These are phyloP conservation scores for Hortaea sp. DNA, from an alignment of 2,329 filamentous ascomycete species.

Conservation along the genomic window DNA sequence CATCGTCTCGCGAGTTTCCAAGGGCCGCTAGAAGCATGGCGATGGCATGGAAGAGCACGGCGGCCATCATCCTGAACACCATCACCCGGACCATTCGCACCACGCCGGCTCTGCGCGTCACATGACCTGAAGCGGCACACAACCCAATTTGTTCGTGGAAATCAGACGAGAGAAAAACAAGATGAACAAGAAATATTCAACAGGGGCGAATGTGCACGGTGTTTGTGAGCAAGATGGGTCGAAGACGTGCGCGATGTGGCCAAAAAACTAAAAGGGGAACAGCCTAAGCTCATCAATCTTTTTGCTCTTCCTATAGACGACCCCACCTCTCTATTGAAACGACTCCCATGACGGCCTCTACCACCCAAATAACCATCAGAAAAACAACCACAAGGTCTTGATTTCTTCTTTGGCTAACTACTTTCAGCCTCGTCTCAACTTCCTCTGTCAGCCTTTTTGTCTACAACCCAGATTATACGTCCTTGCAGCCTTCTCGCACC, in stretches of 20 bases:
- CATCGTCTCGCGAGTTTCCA: slow-evolving; percentile 47
- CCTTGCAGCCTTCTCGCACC: too few relatives aligned
- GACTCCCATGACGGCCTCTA: not conserved
- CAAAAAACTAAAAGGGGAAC: not conserved
- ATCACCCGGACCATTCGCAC: not conserved
- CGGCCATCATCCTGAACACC: not conserved
- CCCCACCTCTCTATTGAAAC: not conserved
- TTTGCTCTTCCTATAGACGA: not conserved
- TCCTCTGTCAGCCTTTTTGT: too few relatives aligned
- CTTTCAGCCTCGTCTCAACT: too few relatives aligned
- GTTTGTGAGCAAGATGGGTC: too few relatives aligned
- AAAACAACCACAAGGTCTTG: too few relatives aligned
- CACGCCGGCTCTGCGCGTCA: not conserved
- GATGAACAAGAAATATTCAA: not conserved
- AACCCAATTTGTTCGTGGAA: not conserved
- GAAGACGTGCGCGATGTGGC: too few relatives aligned
- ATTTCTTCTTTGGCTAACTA: too few relatives aligned
- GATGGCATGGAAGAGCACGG: not conserved
- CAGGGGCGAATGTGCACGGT: too few relatives aligned
- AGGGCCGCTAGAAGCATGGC: slow-evolving; percentile 35
- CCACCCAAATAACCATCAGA: not conserved
- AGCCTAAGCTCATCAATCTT: not conserved
- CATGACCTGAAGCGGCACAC: not conserved
- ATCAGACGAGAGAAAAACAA: not conserved
- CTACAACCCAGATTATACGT: too few relatives aligned